These are phyloP conservation scores for Penicillium silybi DNA, from an alignment of 495 filamentous ascomycete genomes.

Conservation along the genomic window DNA sequence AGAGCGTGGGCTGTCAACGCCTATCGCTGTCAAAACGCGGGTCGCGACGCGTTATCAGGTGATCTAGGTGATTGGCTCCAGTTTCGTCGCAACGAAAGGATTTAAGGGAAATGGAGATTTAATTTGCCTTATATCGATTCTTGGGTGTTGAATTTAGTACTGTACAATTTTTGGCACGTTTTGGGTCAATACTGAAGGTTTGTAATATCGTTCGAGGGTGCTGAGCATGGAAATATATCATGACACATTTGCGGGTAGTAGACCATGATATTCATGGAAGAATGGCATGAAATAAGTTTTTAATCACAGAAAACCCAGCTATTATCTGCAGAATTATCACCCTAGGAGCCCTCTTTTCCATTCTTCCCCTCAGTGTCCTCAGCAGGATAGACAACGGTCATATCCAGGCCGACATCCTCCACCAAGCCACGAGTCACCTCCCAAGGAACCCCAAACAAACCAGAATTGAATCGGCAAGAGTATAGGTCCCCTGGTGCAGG, in stretches of 20 bases:
- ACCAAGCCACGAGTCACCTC: constrained; percentile 17
- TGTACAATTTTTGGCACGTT: too few relatives aligned
- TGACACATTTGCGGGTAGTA: too few relatives aligned
- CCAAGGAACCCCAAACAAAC: constrained; percentile 40
- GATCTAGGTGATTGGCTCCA: constrained; percentile 12
- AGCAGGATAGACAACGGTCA: constrained; percentile 24
- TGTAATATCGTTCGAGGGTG: too few relatives aligned
- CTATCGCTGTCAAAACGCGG: neutral
- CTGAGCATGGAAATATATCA: too few relatives aligned
- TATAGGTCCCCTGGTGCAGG: constrained; percentile 20
- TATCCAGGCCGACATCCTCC: constrained; percentile 16
- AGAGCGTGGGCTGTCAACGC: neutral
- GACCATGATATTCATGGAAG: too few relatives aligned
- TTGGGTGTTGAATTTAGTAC: too few relatives aligned
- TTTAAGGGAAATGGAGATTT: neutral
- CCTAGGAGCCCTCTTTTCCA: neutral
- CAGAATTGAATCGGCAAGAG: constrained; percentile 44
- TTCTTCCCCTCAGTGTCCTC: neutral
- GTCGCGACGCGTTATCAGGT: constrained; percentile 35
- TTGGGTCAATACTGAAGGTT: too few relatives aligned
- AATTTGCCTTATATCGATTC: too few relatives aligned
- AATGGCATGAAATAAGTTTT: too few relatives aligned
- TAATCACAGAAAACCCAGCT: too few relatives aligned
- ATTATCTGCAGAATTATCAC: neutral
- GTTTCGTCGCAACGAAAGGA: neutral